Evolutionary conservation across 805 yeast genomes (phyloP).

Genomic region (Myxozyma melibiosi): DNA sequence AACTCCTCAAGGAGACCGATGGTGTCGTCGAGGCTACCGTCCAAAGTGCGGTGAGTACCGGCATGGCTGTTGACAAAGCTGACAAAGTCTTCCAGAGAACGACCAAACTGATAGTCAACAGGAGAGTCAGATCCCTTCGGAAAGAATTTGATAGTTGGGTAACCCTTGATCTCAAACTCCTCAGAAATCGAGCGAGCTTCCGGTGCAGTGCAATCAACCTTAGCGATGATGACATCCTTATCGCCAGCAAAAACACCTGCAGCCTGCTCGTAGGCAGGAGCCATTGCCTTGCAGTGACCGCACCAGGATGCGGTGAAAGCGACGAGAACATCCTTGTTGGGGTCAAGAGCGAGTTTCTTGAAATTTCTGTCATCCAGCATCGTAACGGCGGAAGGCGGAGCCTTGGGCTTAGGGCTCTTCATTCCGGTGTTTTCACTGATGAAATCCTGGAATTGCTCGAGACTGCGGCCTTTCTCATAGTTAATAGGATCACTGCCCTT

Average conservation of each 20-base stretch:
- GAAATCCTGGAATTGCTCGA: slow-evolving; percentile 59
- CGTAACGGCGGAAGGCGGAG: slow-evolving; percentile 25
- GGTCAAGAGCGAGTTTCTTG: slow-evolving; percentile 46
- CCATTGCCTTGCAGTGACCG: slow-evolving; percentile 56
- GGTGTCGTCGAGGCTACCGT: slow-evolving; percentile 46
- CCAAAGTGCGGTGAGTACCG: slow-evolving; percentile 46
- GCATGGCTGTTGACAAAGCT: slow-evolving; percentile 50
- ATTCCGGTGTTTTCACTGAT: slow-evolving; percentile 43
- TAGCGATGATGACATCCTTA: slow-evolving; percentile 48
- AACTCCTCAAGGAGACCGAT: slow-evolving; percentile 50
- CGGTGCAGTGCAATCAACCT: slow-evolving; percentile 53
- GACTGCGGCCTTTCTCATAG: slow-evolving; percentile 47
- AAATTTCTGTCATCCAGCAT: slow-evolving; percentile 48
- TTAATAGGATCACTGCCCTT: slow-evolving; percentile 35
- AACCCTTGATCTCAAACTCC: slow-evolving; percentile 48
- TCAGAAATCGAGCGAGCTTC: slow-evolving; percentile 47
- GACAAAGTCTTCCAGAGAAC: slow-evolving; percentile 54
- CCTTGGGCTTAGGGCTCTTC: slow-evolving; percentile 16
- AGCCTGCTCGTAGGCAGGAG: slow-evolving; percentile 54
- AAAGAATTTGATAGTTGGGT: slow-evolving; percentile 61
- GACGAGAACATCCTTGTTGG: slow-evolving; percentile 48
- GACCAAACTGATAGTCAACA: slow-evolving; percentile 53
- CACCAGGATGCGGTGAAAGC: slow-evolving; percentile 65
- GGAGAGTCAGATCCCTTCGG: slow-evolving; percentile 47
- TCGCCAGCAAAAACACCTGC: slow-evolving; percentile 52